Evolutionary conservation across 345 rosid genomes (phyloP), one percentile per base, ranked within the genome.

Genomic region (Xanthoceras sorbifolium): DNA sequence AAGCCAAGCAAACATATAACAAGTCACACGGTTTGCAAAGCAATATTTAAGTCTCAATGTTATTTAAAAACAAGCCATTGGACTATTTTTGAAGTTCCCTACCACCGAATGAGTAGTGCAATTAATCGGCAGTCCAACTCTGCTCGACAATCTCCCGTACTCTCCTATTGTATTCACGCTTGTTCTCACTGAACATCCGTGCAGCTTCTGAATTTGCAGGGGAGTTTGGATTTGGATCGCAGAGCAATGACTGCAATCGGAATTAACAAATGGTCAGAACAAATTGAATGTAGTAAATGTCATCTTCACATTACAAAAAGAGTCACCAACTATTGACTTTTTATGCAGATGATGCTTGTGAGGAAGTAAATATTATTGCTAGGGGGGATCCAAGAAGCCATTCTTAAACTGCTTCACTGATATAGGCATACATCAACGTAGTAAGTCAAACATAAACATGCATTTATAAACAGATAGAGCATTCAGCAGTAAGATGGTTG

Each of bases 181-280:
- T 93, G 85, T 90, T 93, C 85, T 92, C 97, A 1, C 97, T 93
- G 75, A 91, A 95, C 99, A 95, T 91, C 67, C 99, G 81, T 22
- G 98, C 99, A 73, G 99, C 99, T 88, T 95, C 99, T 23, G 99
- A 95, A 80, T 95, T 95, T 40, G 99, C 98, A 31, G 99, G 99
- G 22, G 99, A 95, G 78, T 92, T 93, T 6, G 99, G 97, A 82
- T 93, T 95, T 44, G 99, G 99, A 46, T 95, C 99, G 71, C 98
- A 93, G 20, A 95, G 97, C 84, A 95, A 78, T 2, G 99, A 95
- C 99, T 94, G 91, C 72, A 76, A 36, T 40, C 34, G 46, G 18
- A 67, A 12, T 34, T 38, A 69, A 61, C 2, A 44, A 50, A 18
- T 9, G 26, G 15, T 61, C 38, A 57, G 25, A 54, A 25, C 55